Evolutionary conservation across 371 early-diverging fungal genomes (phyloP).

Genomic region (Coemansia sp.): DNA sequence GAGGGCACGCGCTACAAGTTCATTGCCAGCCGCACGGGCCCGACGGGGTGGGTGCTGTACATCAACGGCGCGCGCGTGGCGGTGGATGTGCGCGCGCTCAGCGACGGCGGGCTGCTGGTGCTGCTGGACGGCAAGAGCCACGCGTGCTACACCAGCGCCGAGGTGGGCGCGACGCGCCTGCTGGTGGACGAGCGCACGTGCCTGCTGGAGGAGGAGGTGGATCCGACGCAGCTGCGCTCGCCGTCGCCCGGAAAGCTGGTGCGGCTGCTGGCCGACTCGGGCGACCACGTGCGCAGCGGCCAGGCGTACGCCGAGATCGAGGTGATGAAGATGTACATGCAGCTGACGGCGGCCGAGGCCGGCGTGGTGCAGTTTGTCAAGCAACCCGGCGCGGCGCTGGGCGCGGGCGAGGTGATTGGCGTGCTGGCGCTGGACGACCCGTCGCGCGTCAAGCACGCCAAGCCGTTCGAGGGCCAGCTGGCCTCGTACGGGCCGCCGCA

Average conservation of each 20-base stretch:
- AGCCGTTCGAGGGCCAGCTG: conserved; percentile 84
- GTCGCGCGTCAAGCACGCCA: conserved; percentile 83
- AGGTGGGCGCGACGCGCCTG: conserved; percentile 83
- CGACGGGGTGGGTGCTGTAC: conserved; percentile 75
- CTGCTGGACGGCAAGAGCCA: conserved; percentile 85
- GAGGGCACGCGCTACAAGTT: conserved; percentile 87
- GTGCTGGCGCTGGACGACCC: conserved; percentile 91
- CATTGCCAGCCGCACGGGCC: conserved; percentile 76
- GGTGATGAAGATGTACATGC: conserved; percentile 99
- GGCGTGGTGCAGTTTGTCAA: conserved; percentile 88
- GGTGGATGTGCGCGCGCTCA: conserved; percentile 76
- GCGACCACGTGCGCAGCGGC: conserved; percentile 83
- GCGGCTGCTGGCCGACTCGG: conserved; percentile 86
- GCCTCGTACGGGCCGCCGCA: conserved; percentile 76
- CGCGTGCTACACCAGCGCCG: conserved; percentile 88
- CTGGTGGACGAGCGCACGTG: conserved; percentile 91
- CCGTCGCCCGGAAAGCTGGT: conserved; percentile 98
- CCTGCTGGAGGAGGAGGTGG: conserved; percentile 90
- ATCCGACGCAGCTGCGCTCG: conserved; percentile 92
- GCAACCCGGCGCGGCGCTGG: conserved; percentile 84
- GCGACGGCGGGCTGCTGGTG: conserved; percentile 93
- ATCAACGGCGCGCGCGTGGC: conserved; percentile 82
- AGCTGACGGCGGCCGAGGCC: conserved; percentile 85
- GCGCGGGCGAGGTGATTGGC: conserved; percentile 92
- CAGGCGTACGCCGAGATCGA: conserved; percentile 98